Conservation (phyloP, 805 yeast species). For the Candida nitratophila region DNA sequence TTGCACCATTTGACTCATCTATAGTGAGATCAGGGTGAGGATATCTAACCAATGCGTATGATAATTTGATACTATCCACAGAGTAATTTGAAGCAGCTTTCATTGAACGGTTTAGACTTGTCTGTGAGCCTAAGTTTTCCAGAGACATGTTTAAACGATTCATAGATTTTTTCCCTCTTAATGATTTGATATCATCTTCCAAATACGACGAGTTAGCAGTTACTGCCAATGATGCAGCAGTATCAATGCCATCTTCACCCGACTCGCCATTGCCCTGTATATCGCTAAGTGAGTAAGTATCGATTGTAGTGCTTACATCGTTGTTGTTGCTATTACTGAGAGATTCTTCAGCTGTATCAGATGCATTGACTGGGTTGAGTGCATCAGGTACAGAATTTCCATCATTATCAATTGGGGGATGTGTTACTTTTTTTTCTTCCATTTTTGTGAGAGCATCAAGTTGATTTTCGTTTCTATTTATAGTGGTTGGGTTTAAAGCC, state of each 20-base stretch:
- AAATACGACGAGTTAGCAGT: not conserved
- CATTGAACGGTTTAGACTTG: not conserved
- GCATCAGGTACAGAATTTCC: no score
- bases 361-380: no score
- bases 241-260: not conserved
- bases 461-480: not conserved
- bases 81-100: not conserved
- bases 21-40: slow-evolving; percentile 59
- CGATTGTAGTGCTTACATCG: no score
- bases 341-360: no score
- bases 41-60: slow-evolving; percentile 33
- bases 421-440: no score
- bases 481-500: slow-evolving; percentile 17
- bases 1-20: slow-evolving; percentile 38
- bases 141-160: not conserved
- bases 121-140: not conserved
- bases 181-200: not conserved
- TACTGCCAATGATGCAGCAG: not conserved
- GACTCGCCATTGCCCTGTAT: no score
- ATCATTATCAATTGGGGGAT: no score
- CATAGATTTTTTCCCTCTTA: not conserved
- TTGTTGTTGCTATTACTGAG: no score
- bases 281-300: no score
- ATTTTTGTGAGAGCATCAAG: not conserved
- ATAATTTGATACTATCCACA: slow-evolving; percentile 1